These are phyloP conservation scores for Lathyrus oleraceus DNA, from an alignment of 306 rosid species.

Conservation along the genomic window DNA sequence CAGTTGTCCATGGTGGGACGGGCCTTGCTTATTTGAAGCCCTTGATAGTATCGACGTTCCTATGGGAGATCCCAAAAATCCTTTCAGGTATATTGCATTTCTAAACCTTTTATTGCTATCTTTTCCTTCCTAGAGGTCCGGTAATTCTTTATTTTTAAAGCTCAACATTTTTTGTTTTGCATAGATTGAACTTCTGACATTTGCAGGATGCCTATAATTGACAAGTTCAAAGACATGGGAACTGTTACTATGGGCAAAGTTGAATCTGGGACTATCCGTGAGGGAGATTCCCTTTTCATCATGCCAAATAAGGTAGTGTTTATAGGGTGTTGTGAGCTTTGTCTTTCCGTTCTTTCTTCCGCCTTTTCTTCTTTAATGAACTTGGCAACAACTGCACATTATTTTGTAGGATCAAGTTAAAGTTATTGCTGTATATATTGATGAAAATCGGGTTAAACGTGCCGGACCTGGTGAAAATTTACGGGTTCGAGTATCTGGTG, in stretches of 20 bases:
- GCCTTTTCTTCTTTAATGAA: neutral
- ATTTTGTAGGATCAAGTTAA: constrained; percentile 74
- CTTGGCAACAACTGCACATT: constrained; percentile 28
- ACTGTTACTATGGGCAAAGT: constrained; percentile 96
- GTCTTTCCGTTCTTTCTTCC: neutral
- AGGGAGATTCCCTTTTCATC: constrained; percentile 78
- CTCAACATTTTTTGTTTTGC: neutral
- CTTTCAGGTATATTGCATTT: constrained; percentile 70
- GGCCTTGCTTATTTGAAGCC: constrained; percentile 91
- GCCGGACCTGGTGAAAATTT: constrained; percentile 99
- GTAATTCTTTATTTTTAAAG: neutral
- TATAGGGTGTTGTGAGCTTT: neutral
- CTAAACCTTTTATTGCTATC: constrained; percentile 3
- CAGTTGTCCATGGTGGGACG: constrained; percentile 83
- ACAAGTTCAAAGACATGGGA: constrained; percentile 97
- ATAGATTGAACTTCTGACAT: constrained; percentile 33
- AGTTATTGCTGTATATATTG: constrained; percentile 64
- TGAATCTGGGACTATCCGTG: constrained; percentile 80
- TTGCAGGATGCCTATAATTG: constrained; percentile 85
- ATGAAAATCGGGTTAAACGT: constrained; percentile 64
- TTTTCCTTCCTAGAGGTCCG: neutral
- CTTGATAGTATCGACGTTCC: constrained; percentile 78
- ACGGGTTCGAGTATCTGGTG: constrained; percentile 78
- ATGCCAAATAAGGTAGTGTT: constrained; percentile 92
- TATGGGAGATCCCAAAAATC: constrained; percentile 76